These are phyloP conservation scores for Tulasnella sp. DNA, from an alignment of 768 basidiomycete species.

Conservation along the genomic window DNA sequence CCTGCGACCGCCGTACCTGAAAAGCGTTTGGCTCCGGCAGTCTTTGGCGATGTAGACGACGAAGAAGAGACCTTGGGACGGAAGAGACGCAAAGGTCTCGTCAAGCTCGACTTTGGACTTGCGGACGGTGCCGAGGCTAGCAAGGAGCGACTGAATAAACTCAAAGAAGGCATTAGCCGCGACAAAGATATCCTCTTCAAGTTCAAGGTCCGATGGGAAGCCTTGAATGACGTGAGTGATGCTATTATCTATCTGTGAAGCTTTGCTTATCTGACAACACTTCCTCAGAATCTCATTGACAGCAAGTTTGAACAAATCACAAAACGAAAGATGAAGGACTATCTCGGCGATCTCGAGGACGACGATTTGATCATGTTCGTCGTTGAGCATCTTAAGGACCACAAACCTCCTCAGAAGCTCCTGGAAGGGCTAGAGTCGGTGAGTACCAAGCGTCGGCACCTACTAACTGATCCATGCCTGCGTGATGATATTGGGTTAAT, in stretches of 20 bases:
- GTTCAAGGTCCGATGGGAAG: slow-evolving; percentile 86
- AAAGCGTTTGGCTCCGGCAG: slow-evolving; percentile 28
- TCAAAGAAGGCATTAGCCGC: slow-evolving; percentile 61
- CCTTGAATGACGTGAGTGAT: slow-evolving; percentile 69
- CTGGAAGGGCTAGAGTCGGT: slow-evolving; percentile 89
- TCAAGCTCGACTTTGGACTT: slow-evolving; percentile 82
- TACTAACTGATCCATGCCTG: neutral
- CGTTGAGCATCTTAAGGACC: slow-evolving; percentile 85
- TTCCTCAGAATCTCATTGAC: slow-evolving; percentile 65
- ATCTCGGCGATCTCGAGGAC: slow-evolving; percentile 86
- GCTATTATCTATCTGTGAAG: slow-evolving; percentile 3
- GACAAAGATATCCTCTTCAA: slow-evolving; percentile 76
- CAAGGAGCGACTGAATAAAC: slow-evolving; percentile 70
- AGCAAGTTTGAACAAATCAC: slow-evolving; percentile 80
- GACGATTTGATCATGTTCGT: slow-evolving; percentile 93
- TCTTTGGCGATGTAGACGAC: slow-evolving; percentile 66
- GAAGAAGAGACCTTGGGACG: slow-evolving; percentile 66
- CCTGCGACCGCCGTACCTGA: slow-evolving; percentile 19
- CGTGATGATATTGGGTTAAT: neutral
- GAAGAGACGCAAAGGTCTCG: slow-evolving; percentile 77
- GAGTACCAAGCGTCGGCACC: slow-evolving; percentile 32
- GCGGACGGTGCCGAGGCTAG: slow-evolving; percentile 73
- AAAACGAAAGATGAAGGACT: slow-evolving; percentile 73
- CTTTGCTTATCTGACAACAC: neutral
- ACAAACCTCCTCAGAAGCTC: slow-evolving; percentile 74